phyloP scores from a whole-genome alignment of 345 rosid genomes.

The Erysimum cheiranthoides region DNA sequence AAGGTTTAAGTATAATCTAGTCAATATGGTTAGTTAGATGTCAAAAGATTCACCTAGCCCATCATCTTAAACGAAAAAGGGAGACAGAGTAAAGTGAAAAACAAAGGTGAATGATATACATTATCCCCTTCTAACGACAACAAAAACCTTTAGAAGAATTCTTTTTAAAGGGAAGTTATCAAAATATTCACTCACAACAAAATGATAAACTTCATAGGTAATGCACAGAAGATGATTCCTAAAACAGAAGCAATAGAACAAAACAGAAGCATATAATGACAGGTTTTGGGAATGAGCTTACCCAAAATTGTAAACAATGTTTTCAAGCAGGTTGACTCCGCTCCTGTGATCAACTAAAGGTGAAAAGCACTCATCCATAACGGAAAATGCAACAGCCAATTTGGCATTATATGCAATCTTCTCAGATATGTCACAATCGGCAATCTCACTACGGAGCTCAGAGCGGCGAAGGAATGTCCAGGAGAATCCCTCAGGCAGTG shows the following conservation, averaged over 20 bases:
- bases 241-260: slow-evolving; percentile 5
- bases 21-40: not conserved
- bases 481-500: slow-evolving; percentile 82
- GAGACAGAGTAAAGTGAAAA: not conserved
- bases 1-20: slow-evolving; percentile 13
- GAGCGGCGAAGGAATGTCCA: slow-evolving; percentile 76
- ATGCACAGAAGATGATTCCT: not conserved
- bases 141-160: not conserved
- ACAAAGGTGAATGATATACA: not conserved
- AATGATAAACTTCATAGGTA: not conserved
- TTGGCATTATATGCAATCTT: slow-evolving; percentile 80
- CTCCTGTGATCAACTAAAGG: slow-evolving; percentile 87
- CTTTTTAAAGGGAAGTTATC: not conserved
- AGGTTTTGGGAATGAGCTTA: slow-evolving; percentile 46
- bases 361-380: slow-evolving; percentile 96
- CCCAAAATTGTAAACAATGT: slow-evolving; percentile 88
- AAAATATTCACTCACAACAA: not conserved
- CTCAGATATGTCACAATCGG: slow-evolving; percentile 54
- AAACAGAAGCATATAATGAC: slow-evolving; percentile 17
- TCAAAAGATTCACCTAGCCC: slow-evolving; percentile 1
- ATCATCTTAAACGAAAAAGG: slow-evolving; percentile 7
- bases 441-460: slow-evolving; percentile 59
- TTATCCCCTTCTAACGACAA: not conserved
- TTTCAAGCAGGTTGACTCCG: slow-evolving; percentile 84
- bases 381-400: slow-evolving; percentile 81